These are phyloP conservation scores for Papiliotrema terrestris DNA, from an alignment of 1,284 basidiomycete species.

Conservation along the genomic window DNA sequence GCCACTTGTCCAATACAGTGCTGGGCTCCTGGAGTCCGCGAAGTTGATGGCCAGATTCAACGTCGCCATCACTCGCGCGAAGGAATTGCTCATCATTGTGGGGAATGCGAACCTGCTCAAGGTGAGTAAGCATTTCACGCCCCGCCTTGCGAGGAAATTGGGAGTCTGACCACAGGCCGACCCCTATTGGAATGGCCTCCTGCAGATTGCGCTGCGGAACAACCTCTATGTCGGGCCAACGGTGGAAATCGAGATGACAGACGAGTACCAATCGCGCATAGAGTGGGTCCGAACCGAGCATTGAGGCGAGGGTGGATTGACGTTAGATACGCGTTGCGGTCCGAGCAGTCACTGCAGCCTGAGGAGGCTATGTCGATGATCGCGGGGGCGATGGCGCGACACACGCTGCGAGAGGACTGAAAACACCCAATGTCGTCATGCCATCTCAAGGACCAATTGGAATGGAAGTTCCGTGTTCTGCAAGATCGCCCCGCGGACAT, in stretches of 20 bases:
- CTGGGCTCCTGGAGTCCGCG: neutral
- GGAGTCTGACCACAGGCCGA: slow-evolving; percentile 20
- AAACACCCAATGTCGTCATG: no score
- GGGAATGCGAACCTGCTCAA: slow-evolving; percentile 41
- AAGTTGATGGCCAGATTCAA: slow-evolving; percentile 35
- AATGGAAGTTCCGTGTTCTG: no score
- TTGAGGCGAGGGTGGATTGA: neutral
- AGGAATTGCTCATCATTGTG: slow-evolving; percentile 47
- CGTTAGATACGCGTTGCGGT: neutral
- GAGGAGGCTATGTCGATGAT: neutral
- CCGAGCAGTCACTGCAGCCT: neutral
- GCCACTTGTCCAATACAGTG: neutral
- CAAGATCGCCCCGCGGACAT: no score
- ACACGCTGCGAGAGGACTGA: neutral
- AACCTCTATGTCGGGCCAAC: slow-evolving; percentile 16
- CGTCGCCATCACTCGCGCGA: slow-evolving; percentile 50
- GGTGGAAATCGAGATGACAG: slow-evolving; percentile 12
- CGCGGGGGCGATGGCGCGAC: neutral
- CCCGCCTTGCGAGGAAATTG: no score
- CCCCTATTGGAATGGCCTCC: slow-evolving; percentile 39
- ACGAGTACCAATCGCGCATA: slow-evolving; percentile 13
- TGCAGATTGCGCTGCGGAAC: slow-evolving; percentile 32
- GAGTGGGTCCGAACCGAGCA: slow-evolving; percentile 10
- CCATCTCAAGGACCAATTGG: no score
- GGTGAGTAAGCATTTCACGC: slow-evolving; percentile 1